A percentile compares a stretch with the other conserved stretches of the same genome.
These are phyloP conservation scores for Penicillium turbatum DNA, from an alignment of 495 filamentous ascomycete genomes.

Conservation along the genomic window DNA sequence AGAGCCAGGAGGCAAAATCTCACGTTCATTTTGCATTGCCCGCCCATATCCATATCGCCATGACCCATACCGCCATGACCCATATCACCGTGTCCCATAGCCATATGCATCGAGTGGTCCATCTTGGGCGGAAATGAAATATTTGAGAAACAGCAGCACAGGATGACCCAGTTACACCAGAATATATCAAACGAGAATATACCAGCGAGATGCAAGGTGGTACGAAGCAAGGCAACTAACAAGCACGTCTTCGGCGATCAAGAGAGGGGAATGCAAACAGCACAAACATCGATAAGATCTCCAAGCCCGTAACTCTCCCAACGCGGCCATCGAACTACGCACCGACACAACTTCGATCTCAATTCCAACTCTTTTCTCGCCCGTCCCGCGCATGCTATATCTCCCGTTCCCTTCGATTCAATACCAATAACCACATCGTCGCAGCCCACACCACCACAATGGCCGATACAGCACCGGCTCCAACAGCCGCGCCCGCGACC, in stretches of 20 bases:
- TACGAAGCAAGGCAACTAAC: constrained; percentile 6
- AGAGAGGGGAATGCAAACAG: constrained; percentile 36
- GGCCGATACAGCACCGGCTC: constrained; percentile 51
- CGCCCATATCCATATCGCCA: constrained; percentile 56
- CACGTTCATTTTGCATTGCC: constrained; percentile 82
- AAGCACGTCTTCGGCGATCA: constrained; percentile 7
- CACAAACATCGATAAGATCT: constrained; percentile 40
- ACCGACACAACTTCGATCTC: background rate
- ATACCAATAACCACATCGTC: background rate
- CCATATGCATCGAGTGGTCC: constrained; percentile 44
- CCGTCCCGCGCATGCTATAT: background rate
- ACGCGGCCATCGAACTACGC: constrained; percentile 7
- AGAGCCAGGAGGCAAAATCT: constrained; percentile 12
- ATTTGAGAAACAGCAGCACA: background rate
- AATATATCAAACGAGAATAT: background rate
- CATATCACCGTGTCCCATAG: constrained; percentile 40
- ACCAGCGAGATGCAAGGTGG: background rate
- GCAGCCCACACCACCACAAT: constrained; percentile 25
- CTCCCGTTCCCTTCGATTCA: background rate
- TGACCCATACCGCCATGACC: constrained; percentile 46
- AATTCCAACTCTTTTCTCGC: background rate
- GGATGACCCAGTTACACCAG: background rate
- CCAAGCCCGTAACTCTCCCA: constrained; percentile 6
- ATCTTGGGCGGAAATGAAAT: constrained; percentile 13
- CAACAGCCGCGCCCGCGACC: constrained; percentile 21